Base-by-base conservation (phyloP, 2,329 filamentous ascomycete genomes). In the Cadophora malorum region DNA sequence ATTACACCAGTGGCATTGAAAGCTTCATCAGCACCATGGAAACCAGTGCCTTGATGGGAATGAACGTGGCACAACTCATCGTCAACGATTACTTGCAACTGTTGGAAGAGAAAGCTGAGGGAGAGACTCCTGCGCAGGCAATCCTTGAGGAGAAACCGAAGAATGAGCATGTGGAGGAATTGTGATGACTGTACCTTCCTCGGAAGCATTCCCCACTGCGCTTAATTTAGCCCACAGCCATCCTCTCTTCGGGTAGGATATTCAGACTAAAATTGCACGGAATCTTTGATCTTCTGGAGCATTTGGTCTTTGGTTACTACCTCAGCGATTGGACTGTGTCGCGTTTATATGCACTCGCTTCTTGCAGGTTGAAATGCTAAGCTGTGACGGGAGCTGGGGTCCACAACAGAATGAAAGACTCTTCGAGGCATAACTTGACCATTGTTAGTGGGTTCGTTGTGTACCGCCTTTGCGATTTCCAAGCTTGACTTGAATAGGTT, bases 21-120 rank as follows among this genome's bases (percentile, higher is more conserved):
- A 91, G 91, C 73, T 97, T 99, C 78, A 96, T 98, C 73, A 96
- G 91, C 10, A 97, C 94, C 0, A 98, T 99, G 96, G 96, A 99
- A 83, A 97, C 96, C 7, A 97, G 90, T 78, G 91, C 93, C 0
- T 80, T 98, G 73, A 96, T 96, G 88, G 96, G 96, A 0, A 93
- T 87, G 85, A 96, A 96, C 76, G 89, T 96, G 23, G 93, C 92
- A 9, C 85, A 84, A 70, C 80, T 96, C 64, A 83, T 95, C 56
- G 83, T 89, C 0, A 87, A 94, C 74, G 86, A 86, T 63, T 88
- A 84, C 78, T 75, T 78, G 71, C 79, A 70, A 74, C 14, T 69
- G 0, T 25, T 67, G 25, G 63, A 65, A 10, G 52, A 67, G 0
- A 62, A 71, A 19, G 50, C 41, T 9, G 35, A 45, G 2, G 33